A percentile compares a stretch with the other conserved stretches of the same genome.
phyloP scores from a whole-genome alignment of 352 stramenopile species.

The Globisporangium cederbergense region DNA sequence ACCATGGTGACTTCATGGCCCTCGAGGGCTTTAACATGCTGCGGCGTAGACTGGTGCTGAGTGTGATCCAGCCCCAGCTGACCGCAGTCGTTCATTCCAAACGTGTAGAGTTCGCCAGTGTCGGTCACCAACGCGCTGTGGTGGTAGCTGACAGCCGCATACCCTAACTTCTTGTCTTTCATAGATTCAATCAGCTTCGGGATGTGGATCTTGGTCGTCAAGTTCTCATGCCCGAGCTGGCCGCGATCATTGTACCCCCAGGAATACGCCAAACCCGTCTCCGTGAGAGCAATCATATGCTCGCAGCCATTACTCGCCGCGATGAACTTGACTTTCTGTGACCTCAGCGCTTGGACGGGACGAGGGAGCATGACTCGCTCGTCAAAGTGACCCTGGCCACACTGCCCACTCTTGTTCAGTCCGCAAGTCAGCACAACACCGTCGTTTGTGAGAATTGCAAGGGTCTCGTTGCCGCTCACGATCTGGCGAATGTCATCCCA shows the following conservation, averaged over 20 bases:
- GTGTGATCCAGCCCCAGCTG: conserved; percentile 83
- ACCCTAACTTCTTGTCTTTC: conserved; percentile 81
- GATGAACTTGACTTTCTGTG: conserved; percentile 75
- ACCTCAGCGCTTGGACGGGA: conserved; percentile 72
- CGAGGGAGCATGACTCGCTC: conserved; percentile 83
- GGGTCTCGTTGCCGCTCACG: conserved; percentile 78
- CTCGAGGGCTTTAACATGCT: conserved; percentile 75
- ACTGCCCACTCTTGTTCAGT: conserved; percentile 88
- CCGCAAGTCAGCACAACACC: conserved; percentile 80
- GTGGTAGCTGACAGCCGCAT: conserved; percentile 82
- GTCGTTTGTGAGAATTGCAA: conserved; percentile 79
- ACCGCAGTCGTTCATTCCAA: conserved; percentile 89
- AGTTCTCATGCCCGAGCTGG: conserved; percentile 82
- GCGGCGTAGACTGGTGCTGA: conserved; percentile 65
- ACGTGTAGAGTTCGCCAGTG: conserved; percentile 77
- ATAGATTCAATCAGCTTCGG: conserved; percentile 83
- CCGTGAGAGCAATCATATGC: conserved; percentile 84
- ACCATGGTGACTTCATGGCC: conserved; percentile 75
- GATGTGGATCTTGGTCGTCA: conserved; percentile 80
- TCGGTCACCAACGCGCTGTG: conserved; percentile 80
- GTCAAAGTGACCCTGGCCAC: conserved; percentile 84
- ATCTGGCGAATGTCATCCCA: conserved; percentile 86
- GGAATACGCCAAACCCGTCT: conserved; percentile 76
- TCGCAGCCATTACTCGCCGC: conserved; percentile 88
- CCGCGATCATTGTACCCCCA: conserved; percentile 88